A percentile compares a stretch with the other conserved stretches of the same genome.
Evolutionary conservation across 768 basidiomycete species (phyloP).

Genomic region (Collybiopsis confluens): DNA sequence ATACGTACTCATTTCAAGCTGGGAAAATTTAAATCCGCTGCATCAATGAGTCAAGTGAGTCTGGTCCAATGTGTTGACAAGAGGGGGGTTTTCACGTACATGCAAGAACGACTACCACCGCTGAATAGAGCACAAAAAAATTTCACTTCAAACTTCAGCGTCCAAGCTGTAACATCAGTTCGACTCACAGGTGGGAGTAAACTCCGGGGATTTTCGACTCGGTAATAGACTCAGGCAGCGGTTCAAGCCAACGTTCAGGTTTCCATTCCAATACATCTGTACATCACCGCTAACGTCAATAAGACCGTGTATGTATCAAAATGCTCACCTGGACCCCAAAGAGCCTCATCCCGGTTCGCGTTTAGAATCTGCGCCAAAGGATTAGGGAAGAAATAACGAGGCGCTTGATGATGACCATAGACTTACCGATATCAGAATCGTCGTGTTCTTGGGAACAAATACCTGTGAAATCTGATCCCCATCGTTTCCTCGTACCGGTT

Average conservation of each 20-base stretch:
- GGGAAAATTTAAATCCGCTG: conserved; percentile 9
- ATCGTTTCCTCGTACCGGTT: conserved; percentile 31
- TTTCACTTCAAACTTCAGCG: not conserved
- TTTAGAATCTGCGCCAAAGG: conserved; percentile 17
- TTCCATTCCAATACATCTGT: conserved; percentile 44
- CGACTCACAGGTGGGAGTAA: conserved; percentile 38
- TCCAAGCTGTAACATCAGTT: not conserved
- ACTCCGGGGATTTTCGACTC: conserved; percentile 39
- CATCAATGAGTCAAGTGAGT: not conserved
- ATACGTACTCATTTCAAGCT: conserved; percentile 9
- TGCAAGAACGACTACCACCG: conserved; percentile 5
- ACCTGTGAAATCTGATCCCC: conserved; percentile 33
- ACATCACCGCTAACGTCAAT: too few relatives aligned
- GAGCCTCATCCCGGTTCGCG: conserved; percentile 33
- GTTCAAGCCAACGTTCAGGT: conserved; percentile 45
- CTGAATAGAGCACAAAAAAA: not conserved
- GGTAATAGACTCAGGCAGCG: conserved; percentile 30
- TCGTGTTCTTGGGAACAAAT: conserved; percentile 33
- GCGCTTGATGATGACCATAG: not conserved
- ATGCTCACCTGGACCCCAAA: conserved; percentile 34
- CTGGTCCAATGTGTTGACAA: not conserved
- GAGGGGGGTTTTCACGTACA: not conserved
- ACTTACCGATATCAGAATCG: conserved; percentile 27
- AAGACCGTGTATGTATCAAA: too few relatives aligned
- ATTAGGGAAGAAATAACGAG: not conserved